Percentiles rank a stretch among this genome's conserved stretches.
These are phyloP conservation scores for Diaporthe vaccinii DNA, from an alignment of 2,329 filamentous ascomycete genomes.

Conservation along the genomic window DNA sequence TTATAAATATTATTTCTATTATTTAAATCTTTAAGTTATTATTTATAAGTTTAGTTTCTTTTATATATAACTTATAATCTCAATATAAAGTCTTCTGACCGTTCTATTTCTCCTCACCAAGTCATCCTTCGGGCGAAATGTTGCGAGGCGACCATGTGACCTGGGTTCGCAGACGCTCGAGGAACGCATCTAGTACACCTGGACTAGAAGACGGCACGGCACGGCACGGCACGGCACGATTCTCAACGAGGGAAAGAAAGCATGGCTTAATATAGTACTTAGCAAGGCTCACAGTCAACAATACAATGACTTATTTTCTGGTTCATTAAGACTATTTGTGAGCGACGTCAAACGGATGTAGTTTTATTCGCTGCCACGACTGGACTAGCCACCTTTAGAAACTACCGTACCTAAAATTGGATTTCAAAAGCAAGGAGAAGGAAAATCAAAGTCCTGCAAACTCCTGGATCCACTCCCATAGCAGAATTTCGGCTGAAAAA, in stretches of 20 bases:
- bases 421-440: not conserved
- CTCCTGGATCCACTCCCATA: not conserved
- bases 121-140: not conserved
- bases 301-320: not conserved
- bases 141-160: not conserved
- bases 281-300: too few relatives aligned
- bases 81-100: too few relatives aligned
- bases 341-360: not conserved
- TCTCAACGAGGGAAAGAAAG: not conserved
- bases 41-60: too few relatives aligned
- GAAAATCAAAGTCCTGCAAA: not conserved
- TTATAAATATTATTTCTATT: too few relatives aligned
- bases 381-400: not conserved
- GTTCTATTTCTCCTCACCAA: too few relatives aligned
- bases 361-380: not conserved
- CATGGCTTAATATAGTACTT: too few relatives aligned
- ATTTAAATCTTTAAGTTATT: too few relatives aligned
- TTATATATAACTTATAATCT: too few relatives aligned
- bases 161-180: not conserved
- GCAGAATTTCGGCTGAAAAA: not conserved
- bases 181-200: not conserved
- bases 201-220: not conserved
- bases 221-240: not conserved
- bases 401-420: too few relatives aligned
- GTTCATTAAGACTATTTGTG: not conserved